These are phyloP conservation scores for Fraxinus paxiana DNA, from an alignment of 305 asterid species.

Conservation along the genomic window DNA sequence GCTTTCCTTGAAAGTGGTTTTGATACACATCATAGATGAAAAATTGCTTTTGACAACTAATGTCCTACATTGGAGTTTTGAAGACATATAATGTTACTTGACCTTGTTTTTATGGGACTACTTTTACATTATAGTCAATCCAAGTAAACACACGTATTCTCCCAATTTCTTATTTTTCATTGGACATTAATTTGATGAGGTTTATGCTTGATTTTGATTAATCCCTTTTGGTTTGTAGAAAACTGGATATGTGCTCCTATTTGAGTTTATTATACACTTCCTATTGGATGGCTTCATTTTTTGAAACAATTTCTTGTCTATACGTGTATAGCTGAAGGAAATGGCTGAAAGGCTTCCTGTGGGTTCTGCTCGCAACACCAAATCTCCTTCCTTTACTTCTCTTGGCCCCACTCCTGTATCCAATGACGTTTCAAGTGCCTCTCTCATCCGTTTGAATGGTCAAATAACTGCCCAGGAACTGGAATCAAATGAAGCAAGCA, in stretches of 20 bases:
- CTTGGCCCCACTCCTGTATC: constrained; percentile 36
- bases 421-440: constrained; percentile 40
- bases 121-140: neutral
- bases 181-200: neutral
- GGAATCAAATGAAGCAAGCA: constrained; percentile 48
- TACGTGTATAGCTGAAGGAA: constrained; percentile 64
- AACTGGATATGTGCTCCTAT: neutral
- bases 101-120: neutral
- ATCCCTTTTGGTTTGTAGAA: neutral
- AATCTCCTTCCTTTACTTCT: constrained; percentile 50
- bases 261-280: neutral
- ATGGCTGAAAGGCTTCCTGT: constrained; percentile 91
- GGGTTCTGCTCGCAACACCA: constrained; percentile 63
- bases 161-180: neutral
- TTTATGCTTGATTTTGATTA: neutral
- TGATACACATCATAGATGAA: neutral
- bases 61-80: neutral
- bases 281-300: constrained; percentile 16
- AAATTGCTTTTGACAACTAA: neutral
- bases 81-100: neutral
- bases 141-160: neutral
- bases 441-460: constrained; percentile 42
- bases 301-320: constrained; percentile 18
- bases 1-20: neutral
- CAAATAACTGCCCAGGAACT: constrained; percentile 47